A percentile compares a stretch with the other conserved stretches of the same genome.
phyloP scores from a whole-genome alignment of 306 rosid genomes.

The Fragaria nilgerrensis region DNA sequence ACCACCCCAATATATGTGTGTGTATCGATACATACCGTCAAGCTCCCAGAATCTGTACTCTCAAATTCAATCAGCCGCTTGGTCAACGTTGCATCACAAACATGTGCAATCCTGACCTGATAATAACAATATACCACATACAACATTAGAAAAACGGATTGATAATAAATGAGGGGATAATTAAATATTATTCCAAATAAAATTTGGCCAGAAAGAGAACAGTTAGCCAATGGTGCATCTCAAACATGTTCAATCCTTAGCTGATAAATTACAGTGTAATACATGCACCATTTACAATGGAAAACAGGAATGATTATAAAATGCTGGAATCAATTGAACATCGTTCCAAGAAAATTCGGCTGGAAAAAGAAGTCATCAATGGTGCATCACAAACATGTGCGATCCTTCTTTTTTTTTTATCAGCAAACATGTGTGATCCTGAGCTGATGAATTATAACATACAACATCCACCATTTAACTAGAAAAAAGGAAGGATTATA shows the following conservation, averaged over 20 bases:
- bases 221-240: neutral
- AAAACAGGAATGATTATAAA: neutral
- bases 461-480: neutral
- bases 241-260: no score
- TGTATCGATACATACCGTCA: conserved; percentile 52
- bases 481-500: neutral
- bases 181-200: neutral
- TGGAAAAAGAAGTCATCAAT: neutral
- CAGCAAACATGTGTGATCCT: no score
- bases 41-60: conserved; percentile 81
- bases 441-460: no score
- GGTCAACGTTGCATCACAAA: conserved; percentile 86
- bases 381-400: no score
- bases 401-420: no score
- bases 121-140: conserved; percentile 13
- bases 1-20: neutral
- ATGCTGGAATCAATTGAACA: neutral
- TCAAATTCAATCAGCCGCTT: conserved; percentile 87
- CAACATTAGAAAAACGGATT: neutral
- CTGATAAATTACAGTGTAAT: no score
- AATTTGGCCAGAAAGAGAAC: neutral
- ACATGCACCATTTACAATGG: neutral
- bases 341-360: neutral
- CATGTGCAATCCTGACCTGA: conserved; percentile 75
- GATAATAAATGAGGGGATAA: neutral